Conservation (phyloP, 805 yeast species). For the Zygotorulaspora sp. region DNA sequence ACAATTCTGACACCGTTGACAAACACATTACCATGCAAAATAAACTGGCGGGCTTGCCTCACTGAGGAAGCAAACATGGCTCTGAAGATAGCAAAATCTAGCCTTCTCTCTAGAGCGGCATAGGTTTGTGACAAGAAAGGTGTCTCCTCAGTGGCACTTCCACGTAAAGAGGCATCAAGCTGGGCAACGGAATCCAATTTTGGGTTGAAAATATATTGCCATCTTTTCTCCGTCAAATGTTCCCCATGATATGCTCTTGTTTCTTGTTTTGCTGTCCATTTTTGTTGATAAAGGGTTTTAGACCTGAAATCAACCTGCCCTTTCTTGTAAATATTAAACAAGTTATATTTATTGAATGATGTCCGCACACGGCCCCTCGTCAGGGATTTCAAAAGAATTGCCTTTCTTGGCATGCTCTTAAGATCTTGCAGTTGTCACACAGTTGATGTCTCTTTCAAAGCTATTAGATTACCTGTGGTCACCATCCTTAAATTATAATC, state of each 20-base stretch:
- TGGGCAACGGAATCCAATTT: slow-evolving; percentile 83
- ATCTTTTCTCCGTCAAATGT: slow-evolving; percentile 76
- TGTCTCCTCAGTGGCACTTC: slow-evolving; percentile 50
- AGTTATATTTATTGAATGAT: slow-evolving; percentile 85
- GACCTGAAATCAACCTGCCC: slow-evolving; percentile 49
- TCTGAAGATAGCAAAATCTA: slow-evolving; percentile 87
- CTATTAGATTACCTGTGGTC: neutral
- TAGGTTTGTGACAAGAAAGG: slow-evolving; percentile 86
- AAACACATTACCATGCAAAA: slow-evolving; percentile 71
- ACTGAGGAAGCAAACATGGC: slow-evolving; percentile 89
- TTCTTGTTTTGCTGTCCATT: slow-evolving; percentile 86
- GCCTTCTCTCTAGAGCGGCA: slow-evolving; percentile 81
- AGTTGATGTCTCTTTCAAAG: too few species aligned
- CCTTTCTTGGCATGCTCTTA: slow-evolving; percentile 54
- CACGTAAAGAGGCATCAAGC: slow-evolving; percentile 72
- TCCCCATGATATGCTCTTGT: slow-evolving; percentile 96
- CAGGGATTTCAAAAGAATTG: slow-evolving; percentile 52
- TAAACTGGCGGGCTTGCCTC: slow-evolving; percentile 89
- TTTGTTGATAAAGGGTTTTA: slow-evolving; percentile 81
- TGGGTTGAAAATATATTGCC: slow-evolving; percentile 64
- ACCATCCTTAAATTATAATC: too few species aligned
- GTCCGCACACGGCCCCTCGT: slow-evolving; percentile 74
- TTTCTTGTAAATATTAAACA: slow-evolving; percentile 83
- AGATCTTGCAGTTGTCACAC: too few species aligned
- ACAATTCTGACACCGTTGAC: slow-evolving; percentile 79